These are phyloP conservation scores for Limonium bicolor DNA, from an alignment of 148 eudicot genomes.

Conservation along the genomic window DNA sequence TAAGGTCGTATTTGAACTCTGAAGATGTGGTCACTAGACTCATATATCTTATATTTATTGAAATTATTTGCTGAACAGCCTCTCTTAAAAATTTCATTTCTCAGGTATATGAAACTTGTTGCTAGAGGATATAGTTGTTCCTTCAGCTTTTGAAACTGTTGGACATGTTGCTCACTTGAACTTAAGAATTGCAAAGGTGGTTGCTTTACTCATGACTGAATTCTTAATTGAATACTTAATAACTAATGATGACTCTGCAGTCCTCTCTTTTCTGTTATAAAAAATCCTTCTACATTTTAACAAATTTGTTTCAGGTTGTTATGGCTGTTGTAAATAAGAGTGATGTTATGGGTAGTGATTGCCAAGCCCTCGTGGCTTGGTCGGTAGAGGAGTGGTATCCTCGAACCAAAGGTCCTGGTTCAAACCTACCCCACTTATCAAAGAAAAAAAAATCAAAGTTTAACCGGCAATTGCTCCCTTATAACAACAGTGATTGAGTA, in stretches of 20 bases:
- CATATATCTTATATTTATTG: too few relatives aligned
- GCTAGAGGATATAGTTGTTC: constrained; percentile 47
- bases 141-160: constrained; percentile 80
- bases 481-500: constrained; percentile 71
- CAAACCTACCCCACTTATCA: too few relatives aligned
- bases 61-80: too few relatives aligned
- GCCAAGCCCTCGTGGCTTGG: too few relatives aligned
- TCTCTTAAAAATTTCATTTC: background rate
- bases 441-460: constrained; percentile 72
- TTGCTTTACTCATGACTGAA: constrained; percentile 3
- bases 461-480: constrained; percentile 89
- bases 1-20: background rate
- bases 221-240: background rate
- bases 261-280: background rate
- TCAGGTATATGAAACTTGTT: constrained; percentile 77
- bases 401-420: too few relatives aligned
- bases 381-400: too few relatives aligned
- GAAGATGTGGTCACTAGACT: too few relatives aligned
- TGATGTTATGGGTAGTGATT: constrained; percentile 69
- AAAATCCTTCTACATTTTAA: too few relatives aligned
- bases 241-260: too few relatives aligned
- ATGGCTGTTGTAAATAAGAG: constrained; percentile 90
- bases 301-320: constrained; percentile 44
- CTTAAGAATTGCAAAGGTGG: constrained; percentile 76
- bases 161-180: constrained; percentile 96